Base-by-base conservation (phyloP, 352 stramenopile species). In the Pythium biforme region DNA sequence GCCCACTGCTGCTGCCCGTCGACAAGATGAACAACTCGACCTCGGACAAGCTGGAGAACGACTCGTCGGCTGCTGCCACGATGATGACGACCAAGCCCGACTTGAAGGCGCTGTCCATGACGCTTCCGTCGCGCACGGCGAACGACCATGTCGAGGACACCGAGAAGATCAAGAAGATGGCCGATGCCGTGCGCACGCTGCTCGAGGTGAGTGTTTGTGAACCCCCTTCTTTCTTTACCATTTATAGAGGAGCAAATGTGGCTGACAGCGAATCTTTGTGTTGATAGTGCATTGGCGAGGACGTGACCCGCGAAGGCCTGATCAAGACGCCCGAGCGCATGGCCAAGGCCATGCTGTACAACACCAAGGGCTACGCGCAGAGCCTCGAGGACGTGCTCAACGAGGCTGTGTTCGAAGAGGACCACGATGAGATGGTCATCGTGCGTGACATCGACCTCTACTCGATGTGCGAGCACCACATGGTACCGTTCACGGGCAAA, bases 381-480 rank as follows among this genome's bases (percentile, higher is more conserved):
- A 95, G 77, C 62, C 72, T 98, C 15, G 57, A 77, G 20, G 81
- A 94, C 41, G 89, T 98, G 39, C 75, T 98, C n/a, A 98, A 99
- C 76, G 90, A 97, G 47, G 98, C 97, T 1, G 85, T 99, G 15
- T 99, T 99, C 70, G 91, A 98, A 34, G 96, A 98, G 72, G 92
- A 99, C 74, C 92, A 99, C 70, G 89, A 98, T 66, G 97, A 99
- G 73, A 99, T 99, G 94, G 96, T 99, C 20, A 96, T 99, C 53
- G 97, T 99, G 12, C 94, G 96, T 61, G 96, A 99, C 77, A 99
- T 99, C 78, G 95, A 99, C 65, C 90, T 99, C 48, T 97, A 98
- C 79, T 98, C 86, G 65, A 89, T 99, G 75, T 99, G 98, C 70
- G 98, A 99, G 77, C 98, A 99, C 83, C 98, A 99, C 75, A 98